Conservation (phyloP, 2,329 filamentous ascomycete genomes). For the Stemphylium lycopersici region DNA sequence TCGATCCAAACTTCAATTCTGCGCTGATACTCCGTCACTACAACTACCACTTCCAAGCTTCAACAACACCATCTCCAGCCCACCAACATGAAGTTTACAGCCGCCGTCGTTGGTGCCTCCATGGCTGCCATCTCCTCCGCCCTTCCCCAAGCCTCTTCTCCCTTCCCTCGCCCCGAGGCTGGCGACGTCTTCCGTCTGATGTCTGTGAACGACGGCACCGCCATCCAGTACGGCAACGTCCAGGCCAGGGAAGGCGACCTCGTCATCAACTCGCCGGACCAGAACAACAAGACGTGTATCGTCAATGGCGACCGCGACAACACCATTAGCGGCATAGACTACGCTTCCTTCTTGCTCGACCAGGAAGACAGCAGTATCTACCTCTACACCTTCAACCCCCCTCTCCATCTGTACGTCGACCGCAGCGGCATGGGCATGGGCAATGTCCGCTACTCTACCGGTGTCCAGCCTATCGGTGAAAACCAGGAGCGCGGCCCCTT, state of each 20-base stretch:
- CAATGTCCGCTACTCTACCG: conserved; percentile 59
- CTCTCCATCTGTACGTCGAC: conserved; percentile 62
- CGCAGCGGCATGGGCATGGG: conserved; percentile 66
- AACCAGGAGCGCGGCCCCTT: conserved; percentile 59
- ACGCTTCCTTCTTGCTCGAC: conserved; percentile 59
- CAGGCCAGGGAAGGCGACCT: conserved; percentile 56
- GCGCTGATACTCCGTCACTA: conserved; percentile 11
- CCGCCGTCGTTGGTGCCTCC: conserved; percentile 26
- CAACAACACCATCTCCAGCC: conserved; percentile 9
- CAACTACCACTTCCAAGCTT: conserved; percentile 8
- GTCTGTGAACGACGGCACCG: conserved; percentile 57
- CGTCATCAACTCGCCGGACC: conserved; percentile 50
- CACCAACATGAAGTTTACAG: conserved; percentile 43
- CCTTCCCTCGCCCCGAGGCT: conserved; percentile 30
- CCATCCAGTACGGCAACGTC: conserved; percentile 56
- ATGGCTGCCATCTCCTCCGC: conserved; percentile 35
- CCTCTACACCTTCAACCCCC: conserved; percentile 55
- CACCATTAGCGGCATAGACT: conserved; percentile 30
- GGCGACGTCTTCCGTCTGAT: conserved; percentile 57
- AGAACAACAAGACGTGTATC: conserved; percentile 57
- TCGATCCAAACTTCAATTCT: conserved; percentile 9
- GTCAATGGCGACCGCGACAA: conserved; percentile 18
- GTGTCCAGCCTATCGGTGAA: conserved; percentile 48
- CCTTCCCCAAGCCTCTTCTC: conserved; percentile 26
- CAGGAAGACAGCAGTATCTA: conserved; percentile 47